Evolutionary conservation across 768 basidiomycete genomes (phyloP).

Genomic region (Tricholoma sp.): DNA sequence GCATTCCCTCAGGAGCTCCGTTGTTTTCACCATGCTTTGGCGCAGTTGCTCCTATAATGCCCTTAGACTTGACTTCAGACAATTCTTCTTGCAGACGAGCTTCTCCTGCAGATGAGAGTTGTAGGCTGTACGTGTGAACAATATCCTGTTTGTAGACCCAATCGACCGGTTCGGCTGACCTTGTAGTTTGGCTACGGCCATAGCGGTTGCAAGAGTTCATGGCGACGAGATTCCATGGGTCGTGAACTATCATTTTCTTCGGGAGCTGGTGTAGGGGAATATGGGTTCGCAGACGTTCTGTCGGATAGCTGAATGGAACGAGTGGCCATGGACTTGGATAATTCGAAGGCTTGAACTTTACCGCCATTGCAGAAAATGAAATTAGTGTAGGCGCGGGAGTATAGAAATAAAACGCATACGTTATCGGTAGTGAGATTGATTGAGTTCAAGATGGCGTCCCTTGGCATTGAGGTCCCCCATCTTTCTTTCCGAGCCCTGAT

Average conservation of each 20-base stretch:
- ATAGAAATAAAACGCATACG: neutral
- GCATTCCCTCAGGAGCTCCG: neutral
- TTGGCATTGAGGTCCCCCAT: neutral
- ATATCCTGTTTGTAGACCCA: neutral
- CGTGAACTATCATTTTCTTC: neutral
- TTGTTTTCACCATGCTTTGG: neutral
- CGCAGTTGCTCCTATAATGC: too few relatives aligned
- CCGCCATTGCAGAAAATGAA: neutral
- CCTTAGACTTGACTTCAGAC: neutral
- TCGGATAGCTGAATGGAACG: neutral
- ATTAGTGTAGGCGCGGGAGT: neutral
- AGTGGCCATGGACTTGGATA: neutral
- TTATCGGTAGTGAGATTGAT: neutral
- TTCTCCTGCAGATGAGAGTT: neutral
- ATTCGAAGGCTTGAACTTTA: neutral
- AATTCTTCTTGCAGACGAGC: neutral
- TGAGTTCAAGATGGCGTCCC: neutral
- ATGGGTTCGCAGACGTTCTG: neutral
- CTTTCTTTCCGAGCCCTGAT: neutral
- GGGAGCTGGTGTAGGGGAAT: neutral
- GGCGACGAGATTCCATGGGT: neutral
- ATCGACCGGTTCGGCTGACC: neutral
- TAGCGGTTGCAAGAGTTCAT: neutral
- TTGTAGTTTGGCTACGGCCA: neutral
- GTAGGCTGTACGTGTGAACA: neutral